These are phyloP conservation scores for Hymenotorrendiella dingleyae DNA, from an alignment of 2,329 filamentous ascomycete genomes.

Conservation along the genomic window DNA sequence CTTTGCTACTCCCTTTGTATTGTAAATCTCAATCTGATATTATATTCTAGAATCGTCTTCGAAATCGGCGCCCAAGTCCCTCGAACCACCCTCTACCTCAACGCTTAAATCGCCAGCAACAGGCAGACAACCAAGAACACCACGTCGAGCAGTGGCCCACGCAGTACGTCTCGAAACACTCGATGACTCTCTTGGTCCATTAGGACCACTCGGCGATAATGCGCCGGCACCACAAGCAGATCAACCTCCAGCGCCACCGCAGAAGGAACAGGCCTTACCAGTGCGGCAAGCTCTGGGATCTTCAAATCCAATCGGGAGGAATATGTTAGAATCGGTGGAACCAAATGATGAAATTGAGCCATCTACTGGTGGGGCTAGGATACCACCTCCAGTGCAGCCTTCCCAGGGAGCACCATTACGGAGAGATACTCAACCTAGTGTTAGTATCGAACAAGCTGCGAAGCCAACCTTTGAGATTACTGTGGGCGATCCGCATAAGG, in stretches of 20 bases:
- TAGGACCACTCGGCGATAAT: constrained; percentile 60
- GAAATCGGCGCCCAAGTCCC: constrained; percentile 13
- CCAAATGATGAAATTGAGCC: constrained; percentile 59
- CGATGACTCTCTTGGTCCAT: constrained; percentile 67
- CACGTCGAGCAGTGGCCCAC: constrained; percentile 63
- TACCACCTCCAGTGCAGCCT: constrained; percentile 59
- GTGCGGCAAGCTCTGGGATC: constrained; percentile 38
- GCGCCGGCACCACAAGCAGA: constrained; percentile 34
- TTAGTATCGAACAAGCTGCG: constrained; percentile 87
- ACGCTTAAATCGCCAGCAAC: constrained; percentile 26
- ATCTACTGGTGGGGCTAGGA: constrained; percentile 46
- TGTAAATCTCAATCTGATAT: no score
- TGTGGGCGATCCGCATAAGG: constrained; percentile 95
- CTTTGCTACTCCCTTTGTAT: no score
- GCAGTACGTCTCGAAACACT: constrained; percentile 73
- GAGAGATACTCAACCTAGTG: constrained; percentile 62
- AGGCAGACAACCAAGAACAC: constrained; percentile 29
- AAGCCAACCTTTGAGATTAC: constrained; percentile 87
- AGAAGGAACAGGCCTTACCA: constrained; percentile 60
- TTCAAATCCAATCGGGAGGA: constrained; percentile 41
- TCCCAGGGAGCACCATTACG: constrained; percentile 46
- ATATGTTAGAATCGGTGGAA: constrained; percentile 60
- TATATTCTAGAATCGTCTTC: constrained; percentile 18
- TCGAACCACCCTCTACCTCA: constrained; percentile 19
- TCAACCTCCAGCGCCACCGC: constrained; percentile 62